Evolutionary conservation across 2,329 filamentous ascomycete genomes (phyloP).

Genomic region (Blastomyces parvus): DNA sequence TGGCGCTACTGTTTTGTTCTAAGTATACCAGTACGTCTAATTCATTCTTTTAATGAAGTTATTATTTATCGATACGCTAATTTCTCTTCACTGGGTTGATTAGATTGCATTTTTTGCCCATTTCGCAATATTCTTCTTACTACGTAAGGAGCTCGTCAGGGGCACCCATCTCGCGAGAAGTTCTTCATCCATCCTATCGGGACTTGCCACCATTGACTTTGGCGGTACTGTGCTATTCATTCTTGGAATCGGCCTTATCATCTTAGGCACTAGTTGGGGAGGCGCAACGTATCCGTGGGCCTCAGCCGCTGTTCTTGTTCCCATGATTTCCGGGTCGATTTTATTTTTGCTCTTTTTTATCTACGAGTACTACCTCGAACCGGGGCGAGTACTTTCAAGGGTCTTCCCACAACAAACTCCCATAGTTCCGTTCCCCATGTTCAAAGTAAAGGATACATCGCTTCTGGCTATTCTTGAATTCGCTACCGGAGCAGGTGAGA

Average conservation of each 20-base stretch:
- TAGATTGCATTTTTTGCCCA: constrained; percentile 43
- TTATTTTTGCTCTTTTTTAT: constrained; percentile 38
- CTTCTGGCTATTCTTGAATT: constrained; percentile 56
- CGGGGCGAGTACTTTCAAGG: constrained; percentile 39
- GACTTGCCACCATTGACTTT: constrained; percentile 47
- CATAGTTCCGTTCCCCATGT: constrained; percentile 55
- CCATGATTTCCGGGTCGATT: constrained; percentile 40
- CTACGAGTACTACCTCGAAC: constrained; percentile 48
- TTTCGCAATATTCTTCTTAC: constrained; percentile 46
- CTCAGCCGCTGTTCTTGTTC: constrained; percentile 41
- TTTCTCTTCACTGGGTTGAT: background rate
- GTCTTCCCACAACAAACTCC: constrained; percentile 47
- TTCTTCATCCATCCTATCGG: constrained; percentile 33
- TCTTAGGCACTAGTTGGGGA: constrained; percentile 49
- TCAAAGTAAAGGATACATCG: constrained; percentile 48
- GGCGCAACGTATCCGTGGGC: constrained; percentile 47
- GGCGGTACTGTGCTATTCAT: constrained; percentile 51
- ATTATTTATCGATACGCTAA: background rate
- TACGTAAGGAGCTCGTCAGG: constrained; percentile 50
- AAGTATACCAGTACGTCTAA: constrained; percentile 46
- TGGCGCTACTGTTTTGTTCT: constrained; percentile 62
- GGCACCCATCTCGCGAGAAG: constrained; percentile 36
- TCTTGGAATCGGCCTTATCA: constrained; percentile 44
- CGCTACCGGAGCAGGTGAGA: constrained; percentile 44
- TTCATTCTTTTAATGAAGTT: constrained; percentile 12